A percentile compares a stretch with the other conserved stretches of the same genome.
Evolutionary conservation across 805 yeast species (phyloP).

Genomic region (Pichia sporocuriosa): DNA sequence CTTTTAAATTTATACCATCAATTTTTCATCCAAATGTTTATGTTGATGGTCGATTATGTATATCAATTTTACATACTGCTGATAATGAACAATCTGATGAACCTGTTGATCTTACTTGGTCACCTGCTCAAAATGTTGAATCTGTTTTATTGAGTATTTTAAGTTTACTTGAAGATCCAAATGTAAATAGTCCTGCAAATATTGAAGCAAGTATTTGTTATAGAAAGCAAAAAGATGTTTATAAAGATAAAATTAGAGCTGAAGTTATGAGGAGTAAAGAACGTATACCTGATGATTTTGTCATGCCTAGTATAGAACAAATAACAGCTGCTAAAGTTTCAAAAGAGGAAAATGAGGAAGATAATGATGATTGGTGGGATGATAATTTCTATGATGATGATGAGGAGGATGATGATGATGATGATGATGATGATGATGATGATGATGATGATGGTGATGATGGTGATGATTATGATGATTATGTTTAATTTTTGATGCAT

Average conservation of each 20-base stretch:
- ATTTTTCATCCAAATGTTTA: constrained; percentile 95
- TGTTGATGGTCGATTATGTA: constrained; percentile 63
- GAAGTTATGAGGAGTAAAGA: constrained; percentile 79
- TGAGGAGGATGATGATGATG: constrained; percentile 28
- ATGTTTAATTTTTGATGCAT: neutral
- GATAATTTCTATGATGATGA: constrained; percentile 29
- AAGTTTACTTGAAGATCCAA: constrained; percentile 89
- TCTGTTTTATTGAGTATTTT: constrained; percentile 87
- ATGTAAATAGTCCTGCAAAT: constrained; percentile 89
- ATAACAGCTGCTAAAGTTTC: constrained; percentile 28
- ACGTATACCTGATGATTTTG: constrained; percentile 81
- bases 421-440: constrained; percentile 24
- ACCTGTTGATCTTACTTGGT: constrained; percentile 92
- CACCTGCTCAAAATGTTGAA: constrained; percentile 90
- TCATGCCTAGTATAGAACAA: constrained; percentile 66
- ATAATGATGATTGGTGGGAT: constrained; percentile 27
- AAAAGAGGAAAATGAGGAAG: constrained; percentile 26
- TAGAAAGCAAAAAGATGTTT: constrained; percentile 75
- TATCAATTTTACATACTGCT: constrained; percentile 75
- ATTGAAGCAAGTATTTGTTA: constrained; percentile 96
- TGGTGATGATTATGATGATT: constrained; percentile 11
- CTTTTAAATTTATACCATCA: constrained; percentile 86
- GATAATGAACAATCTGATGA: constrained; percentile 87
- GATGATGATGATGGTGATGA: constrained; percentile 24
- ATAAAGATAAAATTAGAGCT: constrained; percentile 65